Base-by-base conservation (phyloP, 495 filamentous ascomycete genomes). In the Chaetomium cochliodes region DNA sequence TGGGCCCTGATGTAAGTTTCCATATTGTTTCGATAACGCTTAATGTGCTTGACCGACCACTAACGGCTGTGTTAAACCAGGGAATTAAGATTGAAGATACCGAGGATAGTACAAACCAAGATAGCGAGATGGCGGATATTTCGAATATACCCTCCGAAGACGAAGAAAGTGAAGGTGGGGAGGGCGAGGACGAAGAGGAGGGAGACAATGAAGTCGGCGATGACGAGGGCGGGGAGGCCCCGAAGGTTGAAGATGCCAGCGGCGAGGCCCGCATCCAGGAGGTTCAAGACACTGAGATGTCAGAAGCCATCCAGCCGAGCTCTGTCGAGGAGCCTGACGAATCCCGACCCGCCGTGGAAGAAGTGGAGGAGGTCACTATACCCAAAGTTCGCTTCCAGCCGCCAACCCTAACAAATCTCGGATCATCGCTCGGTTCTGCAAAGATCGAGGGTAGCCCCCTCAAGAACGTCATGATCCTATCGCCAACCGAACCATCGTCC, bases 111-210 rank as follows among this genome's bases (percentile, higher is more conserved):
- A 64, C 75, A 57, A 74, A 78, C 62, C 71, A 79, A 65, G 73
- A 81, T 56, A 73, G 74, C 62, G 74, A 79, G 56, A 79, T 84
- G 79, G 71, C 84, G 0, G 87, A 89, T 44, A 81, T 78, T 7
- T 77, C 75, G 15, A 84, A 83, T 41, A 80, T 85, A 41, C 84
- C 80, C 25, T 87, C 84, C 44, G 86, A 87, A 63, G 75, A 85
- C 73, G 83, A 77, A 69, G 81, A 81, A 75, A 74, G 81, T 60
- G 74, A 74, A 59, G 67, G 73, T 2, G 75, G 74, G 1, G 74
- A 72, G 4, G 77, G 75, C 18, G 79, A 79, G 16, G 79, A 77
- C 1, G 78, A 76, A 26, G 77, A 73, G 1, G 77, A 78, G 37
- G 76, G 74, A n/a, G 79, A 79, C 16, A 74, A 75, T 7, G 74